Evolutionary conservation across 2,329 filamentous ascomycete genomes (phyloP).

Genomic region (Diaporthe eres): DNA sequence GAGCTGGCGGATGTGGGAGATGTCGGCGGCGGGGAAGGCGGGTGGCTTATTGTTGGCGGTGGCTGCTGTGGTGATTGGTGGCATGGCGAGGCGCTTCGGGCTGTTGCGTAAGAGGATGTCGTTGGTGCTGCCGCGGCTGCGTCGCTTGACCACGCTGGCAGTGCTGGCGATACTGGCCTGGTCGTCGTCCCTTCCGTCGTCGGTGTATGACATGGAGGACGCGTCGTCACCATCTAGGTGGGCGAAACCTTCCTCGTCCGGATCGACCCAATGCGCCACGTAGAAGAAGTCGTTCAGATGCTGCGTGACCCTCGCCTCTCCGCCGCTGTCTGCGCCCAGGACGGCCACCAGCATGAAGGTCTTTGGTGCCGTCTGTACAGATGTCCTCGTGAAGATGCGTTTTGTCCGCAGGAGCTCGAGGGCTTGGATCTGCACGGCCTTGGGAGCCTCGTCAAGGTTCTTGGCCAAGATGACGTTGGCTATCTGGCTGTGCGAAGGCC

Average conservation of each 20-base stretch:
- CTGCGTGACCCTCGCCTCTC: slow-evolving; percentile 63
- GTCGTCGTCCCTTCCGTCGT: slow-evolving; percentile 38
- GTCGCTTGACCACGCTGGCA: slow-evolving; percentile 61
- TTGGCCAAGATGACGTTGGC: slow-evolving; percentile 88
- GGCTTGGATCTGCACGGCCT: slow-evolving; percentile 85
- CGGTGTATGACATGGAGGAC: slow-evolving; percentile 41
- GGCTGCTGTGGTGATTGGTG: background rate
- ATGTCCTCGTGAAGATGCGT: slow-evolving; percentile 82
- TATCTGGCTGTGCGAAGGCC: slow-evolving; percentile 60
- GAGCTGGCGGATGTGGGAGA: slow-evolving; percentile 72
- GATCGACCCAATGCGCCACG: slow-evolving; percentile 87
- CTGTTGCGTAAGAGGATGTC: slow-evolving; percentile 28
- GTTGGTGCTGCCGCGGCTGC: slow-evolving; percentile 24
- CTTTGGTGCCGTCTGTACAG: slow-evolving; percentile 80
- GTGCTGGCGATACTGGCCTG: slow-evolving; percentile 48
- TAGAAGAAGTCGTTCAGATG: slow-evolving; percentile 87
- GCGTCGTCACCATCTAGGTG: slow-evolving; percentile 76
- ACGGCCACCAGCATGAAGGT: slow-evolving; percentile 86
- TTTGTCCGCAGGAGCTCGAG: slow-evolving; percentile 83
- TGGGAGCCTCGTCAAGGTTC: slow-evolving; percentile 81
- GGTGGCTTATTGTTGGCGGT: slow-evolving; percentile 36
- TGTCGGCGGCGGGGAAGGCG: slow-evolving; percentile 57
- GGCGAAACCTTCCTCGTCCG: slow-evolving; percentile 77
- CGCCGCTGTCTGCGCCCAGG: slow-evolving; percentile 64
- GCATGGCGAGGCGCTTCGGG: slow-evolving; percentile 17